phyloP scores from a whole-genome alignment of 1,284 basidiomycete genomes.

The Neonothopanus nambi region DNA sequence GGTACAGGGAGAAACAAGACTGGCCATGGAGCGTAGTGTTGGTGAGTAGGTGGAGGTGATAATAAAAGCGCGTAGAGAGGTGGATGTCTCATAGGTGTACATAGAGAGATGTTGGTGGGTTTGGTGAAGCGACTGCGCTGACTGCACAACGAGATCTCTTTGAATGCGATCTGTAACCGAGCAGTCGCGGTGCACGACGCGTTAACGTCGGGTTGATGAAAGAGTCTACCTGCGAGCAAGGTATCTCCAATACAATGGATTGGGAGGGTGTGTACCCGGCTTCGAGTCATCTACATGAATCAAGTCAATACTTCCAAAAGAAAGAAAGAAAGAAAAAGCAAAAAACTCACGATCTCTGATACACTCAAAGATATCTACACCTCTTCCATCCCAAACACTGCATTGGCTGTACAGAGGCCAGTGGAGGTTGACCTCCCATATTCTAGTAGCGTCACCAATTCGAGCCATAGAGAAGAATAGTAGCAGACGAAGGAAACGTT shows the following conservation, averaged over 20 bases:
- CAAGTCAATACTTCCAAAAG: background rate
- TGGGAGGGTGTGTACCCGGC: slow-evolving; percentile 62
- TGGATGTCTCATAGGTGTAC: too few species aligned
- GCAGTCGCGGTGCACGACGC: too few species aligned
- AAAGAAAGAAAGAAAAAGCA: slow-evolving; percentile 1
- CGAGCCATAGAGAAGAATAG: slow-evolving; percentile 39
- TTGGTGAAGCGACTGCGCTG: too few species aligned
- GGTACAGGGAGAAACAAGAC: background rate
- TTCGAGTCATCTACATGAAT: slow-evolving; percentile 55
- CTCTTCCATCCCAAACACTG: slow-evolving; percentile 64
- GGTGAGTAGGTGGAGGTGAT: slow-evolving; percentile 68
- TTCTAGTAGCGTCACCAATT: slow-evolving; percentile 63
- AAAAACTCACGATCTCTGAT: slow-evolving; percentile 59
- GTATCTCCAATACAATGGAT: slow-evolving; percentile 63
- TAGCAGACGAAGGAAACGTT: too few species aligned
- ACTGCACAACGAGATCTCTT: too few species aligned
- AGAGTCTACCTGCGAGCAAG: slow-evolving; percentile 53
- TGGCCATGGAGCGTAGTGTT: slow-evolving; percentile 37
- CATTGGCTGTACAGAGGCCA: slow-evolving; percentile 67
- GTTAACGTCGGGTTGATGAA: too few species aligned
- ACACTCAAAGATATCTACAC: slow-evolving; percentile 75
- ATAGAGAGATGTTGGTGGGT: too few species aligned
- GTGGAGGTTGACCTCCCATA: slow-evolving; percentile 66
- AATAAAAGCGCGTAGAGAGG: slow-evolving; percentile 31
- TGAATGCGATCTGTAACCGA: too few species aligned